Evolutionary conservation across 169 alveolate species (phyloP), one percentile per base, ranked within the genome.

Genomic region (Eimeria sp.): DNA sequence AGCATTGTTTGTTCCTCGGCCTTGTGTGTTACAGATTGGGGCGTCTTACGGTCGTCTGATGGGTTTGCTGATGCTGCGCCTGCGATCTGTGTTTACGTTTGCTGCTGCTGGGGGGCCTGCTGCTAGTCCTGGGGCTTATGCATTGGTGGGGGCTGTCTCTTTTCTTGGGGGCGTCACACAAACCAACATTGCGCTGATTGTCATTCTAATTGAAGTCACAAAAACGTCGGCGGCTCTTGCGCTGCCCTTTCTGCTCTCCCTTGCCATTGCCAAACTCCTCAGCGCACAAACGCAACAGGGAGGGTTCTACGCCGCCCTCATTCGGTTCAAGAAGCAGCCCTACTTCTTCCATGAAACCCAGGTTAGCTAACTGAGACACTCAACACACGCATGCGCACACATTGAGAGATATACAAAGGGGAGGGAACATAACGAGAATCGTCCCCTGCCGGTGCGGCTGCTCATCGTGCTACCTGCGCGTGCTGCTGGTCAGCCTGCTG

Each of bases 131-230:
- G 96, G 95, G 14, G 75, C 75, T 54, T 96, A 96, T 80, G 96
- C 96, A 6, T 54, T 96, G n/a, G 94, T 92, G 11, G 97, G 97
- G 4, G 96, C 97, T 30, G 96, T 84, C 75, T 94, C 97, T 18
- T 70, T 96, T 25, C 93, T 96, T 4, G 94, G 97, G 40, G 97
- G 96, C 5, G 91, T 96, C 30, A 89, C 96, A 25, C 95, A 96
- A 34, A 96, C 94, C 51, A 96, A 95, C 67, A 49, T 96, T 7
- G 87, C 97, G 3, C 76, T 96, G 67, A 95, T 90, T 7, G 95
- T 96, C 9, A 75, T 96, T 4, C 18, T 92, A 72, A 70, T 96
- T 20, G 97, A 96, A 63, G 63, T 89, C n/a, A 58, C 93, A 18
- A 63, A 73, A 18, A 93, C 89, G 22, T 93, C 96, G 10, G 89